Evolutionary conservation across 768 basidiomycete species (phyloP), one percentile per base, ranked within the genome.

Genomic region (Filobasidium wieringae): DNA sequence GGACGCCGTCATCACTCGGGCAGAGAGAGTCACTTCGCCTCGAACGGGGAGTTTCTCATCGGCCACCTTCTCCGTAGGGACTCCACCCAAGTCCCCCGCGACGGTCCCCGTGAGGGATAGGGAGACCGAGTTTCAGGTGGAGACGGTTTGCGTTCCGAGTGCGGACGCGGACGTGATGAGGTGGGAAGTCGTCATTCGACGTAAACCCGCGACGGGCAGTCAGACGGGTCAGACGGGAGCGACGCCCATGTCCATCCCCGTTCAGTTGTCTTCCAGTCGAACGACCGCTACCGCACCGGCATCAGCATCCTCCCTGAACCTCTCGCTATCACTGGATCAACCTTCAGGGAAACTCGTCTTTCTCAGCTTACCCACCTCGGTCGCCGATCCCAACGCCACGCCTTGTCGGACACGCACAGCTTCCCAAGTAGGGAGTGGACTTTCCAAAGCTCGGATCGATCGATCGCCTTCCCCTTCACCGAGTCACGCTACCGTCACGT

Each of bases 101-200:
- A 31, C n/a, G 31, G 26, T 30, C 40, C 31, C 17, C 26, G n/a
- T n/a, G n/a, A 50, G 12, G 62, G 58, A 29, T 64, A 81, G 89
- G 78, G 76, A 77, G 7, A 86, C 90, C 64, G 89, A 91, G 67
- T 92, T 86, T 64, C 87, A 88, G 22, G 79, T 81, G 15, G 72
- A 77, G 6, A 74, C 91, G 17, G 43, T 47, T 27, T 47, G 43
- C 14, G 43, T 47, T 19, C 43, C 43, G 5, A 47, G 43, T 22
- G 43, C n/a, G 7, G 43, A 47, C n/a, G 24, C 14, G 15, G 88
- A 90, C 63, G 89, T 92, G 64, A 87, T 81, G 24, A 87, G 85
- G 62, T 83, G 84, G 12, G 81, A 82, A 59, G 76, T 74, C 5
- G 82, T 89, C 34, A 65, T 72, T 15, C 57, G 66, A 9, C 53